Evolutionary conservation across 1,284 basidiomycete species (phyloP).

Genomic region (Athelia sp.): DNA sequence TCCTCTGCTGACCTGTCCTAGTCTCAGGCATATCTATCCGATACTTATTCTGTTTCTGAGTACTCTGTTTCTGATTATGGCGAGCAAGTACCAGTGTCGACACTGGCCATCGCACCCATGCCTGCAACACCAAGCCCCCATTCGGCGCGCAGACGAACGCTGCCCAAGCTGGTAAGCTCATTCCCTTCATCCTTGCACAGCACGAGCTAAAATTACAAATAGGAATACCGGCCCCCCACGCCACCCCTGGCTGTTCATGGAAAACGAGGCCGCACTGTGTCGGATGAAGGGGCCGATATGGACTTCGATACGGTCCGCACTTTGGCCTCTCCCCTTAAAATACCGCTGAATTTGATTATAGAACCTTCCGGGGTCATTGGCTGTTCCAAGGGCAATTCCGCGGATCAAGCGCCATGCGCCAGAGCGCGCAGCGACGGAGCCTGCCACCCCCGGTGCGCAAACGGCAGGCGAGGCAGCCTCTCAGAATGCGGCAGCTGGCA

Average conservation of each 20-base stretch:
- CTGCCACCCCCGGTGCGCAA: neutral
- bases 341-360: neutral
- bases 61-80: neutral
- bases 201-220: neutral
- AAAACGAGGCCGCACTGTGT: too few species aligned
- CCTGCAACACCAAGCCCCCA: neutral
- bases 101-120: neutral
- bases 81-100: neutral
- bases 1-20: too few species aligned
- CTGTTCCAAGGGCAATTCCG: neutral
- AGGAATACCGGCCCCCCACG: neutral
- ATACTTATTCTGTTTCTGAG: neutral
- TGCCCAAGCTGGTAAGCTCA: neutral
- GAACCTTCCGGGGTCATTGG: neutral
- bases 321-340: neutral
- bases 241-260: neutral
- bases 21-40: neutral
- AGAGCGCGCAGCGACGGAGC: neutral
- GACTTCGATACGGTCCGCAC: neutral
- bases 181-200: neutral
- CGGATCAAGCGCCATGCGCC: neutral
- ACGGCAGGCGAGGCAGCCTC: neutral
- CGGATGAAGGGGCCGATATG: too few species aligned
- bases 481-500: neutral
- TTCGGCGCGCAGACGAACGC: neutral